Base-by-base conservation (phyloP, 495 filamentous ascomycete species). In the Aspergillus affinis region DNA sequence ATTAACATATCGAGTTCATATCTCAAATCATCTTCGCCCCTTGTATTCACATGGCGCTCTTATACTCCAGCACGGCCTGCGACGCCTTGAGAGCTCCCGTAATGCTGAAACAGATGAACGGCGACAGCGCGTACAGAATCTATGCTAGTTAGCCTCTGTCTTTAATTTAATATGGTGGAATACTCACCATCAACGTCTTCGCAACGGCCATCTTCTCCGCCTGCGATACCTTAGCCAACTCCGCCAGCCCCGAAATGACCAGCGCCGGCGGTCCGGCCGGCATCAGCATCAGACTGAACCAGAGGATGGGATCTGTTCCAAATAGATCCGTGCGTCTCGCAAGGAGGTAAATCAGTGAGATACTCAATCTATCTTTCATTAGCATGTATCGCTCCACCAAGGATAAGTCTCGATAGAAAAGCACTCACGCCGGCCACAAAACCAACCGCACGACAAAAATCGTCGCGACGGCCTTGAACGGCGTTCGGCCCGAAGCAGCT, bases 241-340 rank as follows among this genome's bases (percentile, higher is more conserved):
- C 88, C 3, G 88, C 80, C 54, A 91, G 69, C 1, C 85, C 83
- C 18, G 85, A 83, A 17, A 91, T 70, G 57, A 87, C 88, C 81
- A 91, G 82, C 0, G 88, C 87, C 2, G 85, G 84, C 10, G 89
- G 89, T 0, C 90, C 89, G 2, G 81, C 79, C 0, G 90, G 88
- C 85, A 92, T 91, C 21, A 91, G 65, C 87, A 91, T 91, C 79
- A 92, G 81, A 9, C 75, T 73, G 65, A 91, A 92, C 86, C 86
- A 92, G 19, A 92, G 67, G 46, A 93, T 84, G 0, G 90, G 89
- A 68, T 93, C 90, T 5, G 75, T 58, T 8, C 76, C 71, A 2
- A 92, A 69, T 8, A 87, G 18, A 18, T 65, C 58, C 0, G 88
- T 91, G 54, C 78, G 79, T 17, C 73, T 76, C 9, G 84, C 88